Base-by-base conservation (phyloP, 805 yeast species). In the Grigorovia transvaalensis region DNA sequence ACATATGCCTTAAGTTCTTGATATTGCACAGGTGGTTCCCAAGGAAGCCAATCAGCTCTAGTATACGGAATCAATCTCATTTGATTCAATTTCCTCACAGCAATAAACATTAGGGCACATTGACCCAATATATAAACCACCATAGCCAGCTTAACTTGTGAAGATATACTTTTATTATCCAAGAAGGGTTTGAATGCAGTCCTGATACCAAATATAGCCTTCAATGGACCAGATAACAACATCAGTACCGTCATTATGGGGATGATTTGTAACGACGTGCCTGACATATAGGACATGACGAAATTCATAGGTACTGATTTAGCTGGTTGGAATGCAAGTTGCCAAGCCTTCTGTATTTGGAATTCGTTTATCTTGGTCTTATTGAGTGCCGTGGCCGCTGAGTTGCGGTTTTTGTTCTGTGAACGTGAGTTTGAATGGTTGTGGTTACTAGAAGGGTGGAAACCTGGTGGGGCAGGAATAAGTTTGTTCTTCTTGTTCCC, bases 1-100 rank as follows among this genome's bases (percentile, higher is more conserved):
- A 60, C 53, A 52, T 55, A 63, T 19, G 68, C 56, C 41, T 56
- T 57, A 5, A 57, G 27, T 8, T 50, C 48, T 13, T 54, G 52
- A 41, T 64, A 61, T 45, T 57, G 50, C 3, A 73, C 57, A 7
- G 74, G 71, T 2, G 58, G 59, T 63, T 89, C 95, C 90, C 95
- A 90, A 7, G 88, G 81, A 17, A 91, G 70, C 98, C 98, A 93
- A 64, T 91, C 99, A 57, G 95, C 84, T 46, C 76, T 76, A 41
- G 81, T 84, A 59, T 85, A 87, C 20, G 99, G 99, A 53, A 91
- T 81, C 57, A 91, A 72, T 0, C 97, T 98, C 96, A 91, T 87
- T 20, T 76, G 72, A 59, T 85, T 81, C 53, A 93, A 71, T 66
- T 93, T 93, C 81, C 88, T 89, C 17, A 89, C 61, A 2, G 97